Conservation (phyloP, 2,329 filamentous ascomycete species). For the Dothideomycetes sp. region DNA sequence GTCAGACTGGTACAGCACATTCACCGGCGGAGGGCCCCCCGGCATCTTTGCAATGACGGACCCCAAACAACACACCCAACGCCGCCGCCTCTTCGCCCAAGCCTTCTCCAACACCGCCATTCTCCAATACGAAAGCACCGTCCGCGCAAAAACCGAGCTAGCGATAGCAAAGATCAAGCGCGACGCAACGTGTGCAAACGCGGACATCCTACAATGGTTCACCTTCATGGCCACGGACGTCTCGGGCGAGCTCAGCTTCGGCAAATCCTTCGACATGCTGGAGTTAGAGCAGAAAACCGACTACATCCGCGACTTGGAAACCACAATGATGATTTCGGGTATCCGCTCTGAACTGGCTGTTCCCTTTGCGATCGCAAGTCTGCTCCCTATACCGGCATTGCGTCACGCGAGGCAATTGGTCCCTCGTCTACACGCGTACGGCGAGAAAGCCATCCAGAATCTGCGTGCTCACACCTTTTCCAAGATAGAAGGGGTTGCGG, state of each 20-base stretch:
- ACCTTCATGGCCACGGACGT: slow-evolving; percentile 30
- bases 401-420: background rate
- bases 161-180: slow-evolving; percentile 22
- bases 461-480: slow-evolving; percentile 9
- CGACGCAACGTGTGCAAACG: slow-evolving; percentile 18
- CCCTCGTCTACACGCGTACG: background rate
- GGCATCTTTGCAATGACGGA: slow-evolving; percentile 28
- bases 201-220: slow-evolving; percentile 29
- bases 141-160: slow-evolving; percentile 22
- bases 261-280: slow-evolving; percentile 28
- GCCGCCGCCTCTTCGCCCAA: slow-evolving; percentile 25
- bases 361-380: slow-evolving; percentile 10
- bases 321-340: slow-evolving; percentile 12
- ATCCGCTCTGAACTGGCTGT: slow-evolving; percentile 17
- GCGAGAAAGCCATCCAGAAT: slow-evolving; percentile 9
- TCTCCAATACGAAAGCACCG: slow-evolving; percentile 24
- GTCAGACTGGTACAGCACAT: slow-evolving; percentile 16
- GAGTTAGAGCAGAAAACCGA: slow-evolving; percentile 21
- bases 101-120: slow-evolving; percentile 25
- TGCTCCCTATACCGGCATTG: slow-evolving; percentile 8
- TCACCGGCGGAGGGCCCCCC: slow-evolving; percentile 9
- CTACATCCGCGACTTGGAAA: slow-evolving; percentile 1
- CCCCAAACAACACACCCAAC: slow-evolving; percentile 21
- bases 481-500: slow-evolving; percentile 6
- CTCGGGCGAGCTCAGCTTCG: slow-evolving; percentile 26